Evolutionary conservation across 1,139 yeast genomes (phyloP).

Genomic region (Saccharomyces pastorianus): DNA sequence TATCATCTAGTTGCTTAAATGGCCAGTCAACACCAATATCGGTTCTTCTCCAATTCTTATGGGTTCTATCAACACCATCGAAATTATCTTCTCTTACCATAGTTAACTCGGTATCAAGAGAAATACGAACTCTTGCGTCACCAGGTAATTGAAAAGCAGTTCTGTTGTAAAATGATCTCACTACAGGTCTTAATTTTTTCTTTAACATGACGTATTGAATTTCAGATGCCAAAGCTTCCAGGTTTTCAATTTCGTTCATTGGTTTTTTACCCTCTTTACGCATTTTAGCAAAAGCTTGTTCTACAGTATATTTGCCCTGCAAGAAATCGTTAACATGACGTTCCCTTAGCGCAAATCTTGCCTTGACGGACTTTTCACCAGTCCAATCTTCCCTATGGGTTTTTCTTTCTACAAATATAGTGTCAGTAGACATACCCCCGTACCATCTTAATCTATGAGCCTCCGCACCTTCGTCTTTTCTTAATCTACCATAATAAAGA

Average conservation of each 20-base stretch:
- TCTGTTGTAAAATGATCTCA: constrained; percentile 92
- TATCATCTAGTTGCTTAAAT: constrained; percentile 71
- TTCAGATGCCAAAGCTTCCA: constrained; percentile 87
- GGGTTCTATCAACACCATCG: constrained; percentile 84
- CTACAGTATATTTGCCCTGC: constrained; percentile 76
- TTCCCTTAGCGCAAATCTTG: constrained; percentile 87
- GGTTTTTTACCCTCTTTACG: constrained; percentile 88
- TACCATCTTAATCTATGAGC: constrained; percentile 98
- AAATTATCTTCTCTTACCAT: constrained; percentile 97
- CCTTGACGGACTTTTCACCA: constrained; percentile 96
- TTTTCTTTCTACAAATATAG: constrained; percentile 90
- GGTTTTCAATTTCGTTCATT: constrained; percentile 75
- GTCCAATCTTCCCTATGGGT: constrained; percentile 99
- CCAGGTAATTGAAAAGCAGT: constrained; percentile 98
- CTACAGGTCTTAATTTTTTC: constrained; percentile 82
- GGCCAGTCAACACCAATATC: constrained; percentile 98
- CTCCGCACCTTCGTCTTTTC: constrained; percentile 98
- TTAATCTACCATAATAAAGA: constrained; percentile 83
- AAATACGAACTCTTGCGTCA: constrained; percentile 96
- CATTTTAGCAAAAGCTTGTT: constrained; percentile 84
- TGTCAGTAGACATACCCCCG: constrained; percentile 92
- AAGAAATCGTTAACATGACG: constrained; percentile 79
- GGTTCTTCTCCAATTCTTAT: constrained; percentile 94
- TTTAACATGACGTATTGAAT: constrained; percentile 83
- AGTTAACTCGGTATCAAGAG: constrained; percentile 87